Evolutionary conservation across 78 protist species (phyloP).

Genomic region (Corallochytrium limacisporum): DNA sequence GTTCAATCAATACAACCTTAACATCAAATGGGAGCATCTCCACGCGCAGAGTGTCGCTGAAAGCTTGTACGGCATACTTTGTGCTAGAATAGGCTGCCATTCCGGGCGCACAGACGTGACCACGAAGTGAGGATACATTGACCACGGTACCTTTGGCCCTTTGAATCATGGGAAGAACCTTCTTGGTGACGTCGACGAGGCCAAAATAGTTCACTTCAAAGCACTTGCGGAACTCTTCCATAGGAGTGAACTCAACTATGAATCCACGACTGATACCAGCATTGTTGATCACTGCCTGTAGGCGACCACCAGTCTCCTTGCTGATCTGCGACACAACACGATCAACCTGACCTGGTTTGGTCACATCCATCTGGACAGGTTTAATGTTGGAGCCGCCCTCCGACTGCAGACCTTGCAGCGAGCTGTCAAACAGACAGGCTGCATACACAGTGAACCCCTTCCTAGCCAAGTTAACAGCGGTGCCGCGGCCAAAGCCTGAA

Average conservation of each 20-base stretch:
- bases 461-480: too few species aligned
- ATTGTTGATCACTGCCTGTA: background rate
- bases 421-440: too few species aligned
- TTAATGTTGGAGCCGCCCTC: too few species aligned
- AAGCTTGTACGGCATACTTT: constrained; percentile 5
- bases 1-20: background rate
- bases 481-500: too few species aligned
- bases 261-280: background rate
- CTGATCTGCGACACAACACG: too few species aligned
- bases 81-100: background rate
- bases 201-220: background rate
- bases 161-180: background rate
- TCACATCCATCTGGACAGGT: too few species aligned
- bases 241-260: background rate
- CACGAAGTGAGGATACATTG: background rate
- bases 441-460: too few species aligned
- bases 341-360: too few species aligned
- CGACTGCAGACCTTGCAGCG: too few species aligned
- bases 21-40: background rate
- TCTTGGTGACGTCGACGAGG: background rate
- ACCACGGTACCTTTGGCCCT: background rate
- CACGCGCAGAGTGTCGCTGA: background rate
- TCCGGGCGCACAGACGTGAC: background rate
- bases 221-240: background rate
- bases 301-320: too few species aligned